Percentiles rank a stretch among this genome's conserved stretches.
These are phyloP conservation scores for Brassica incana DNA, from an alignment of 345 rosid species.

Conservation along the genomic window DNA sequence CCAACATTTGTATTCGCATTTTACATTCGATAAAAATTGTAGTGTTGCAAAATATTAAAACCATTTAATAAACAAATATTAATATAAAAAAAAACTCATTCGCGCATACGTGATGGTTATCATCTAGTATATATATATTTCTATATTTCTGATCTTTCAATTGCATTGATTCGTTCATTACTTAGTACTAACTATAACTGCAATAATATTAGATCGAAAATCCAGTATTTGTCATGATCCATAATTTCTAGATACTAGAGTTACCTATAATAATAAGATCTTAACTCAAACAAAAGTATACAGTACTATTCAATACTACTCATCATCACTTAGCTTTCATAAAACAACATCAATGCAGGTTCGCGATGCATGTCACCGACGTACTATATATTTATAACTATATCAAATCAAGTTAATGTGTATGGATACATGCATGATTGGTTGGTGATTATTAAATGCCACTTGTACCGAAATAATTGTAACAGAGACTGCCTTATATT, in stretches of 20 bases:
- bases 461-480: background rate
- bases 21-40: too few species aligned
- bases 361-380: slow-evolving; percentile 24
- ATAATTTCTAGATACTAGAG: background rate
- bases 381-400: slow-evolving; percentile 11
- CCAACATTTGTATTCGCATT: too few species aligned
- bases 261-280: background rate
- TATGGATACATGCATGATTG: background rate
- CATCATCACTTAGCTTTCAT: slow-evolving; percentile 7
- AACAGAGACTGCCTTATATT: background rate
- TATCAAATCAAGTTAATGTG: background rate
- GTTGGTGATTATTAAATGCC: slow-evolving; percentile 24
- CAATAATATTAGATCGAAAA: background rate
- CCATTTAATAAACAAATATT: too few species aligned
- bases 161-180: background rate
- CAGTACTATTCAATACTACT: background rate
- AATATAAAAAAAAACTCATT: too few species aligned
- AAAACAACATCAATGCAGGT: slow-evolving; percentile 23
- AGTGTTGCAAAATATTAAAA: too few species aligned
- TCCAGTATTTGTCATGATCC: background rate
- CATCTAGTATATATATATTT: too few species aligned
- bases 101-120: too few species aligned
- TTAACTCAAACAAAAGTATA: background rate
- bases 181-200: background rate
- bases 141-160: background rate